A percentile compares a stretch with the other conserved stretches of the same genome.
Evolutionary conservation across 2,329 filamentous ascomycete genomes (phyloP).

Genomic region (Pleomassaria siparia): DNA sequence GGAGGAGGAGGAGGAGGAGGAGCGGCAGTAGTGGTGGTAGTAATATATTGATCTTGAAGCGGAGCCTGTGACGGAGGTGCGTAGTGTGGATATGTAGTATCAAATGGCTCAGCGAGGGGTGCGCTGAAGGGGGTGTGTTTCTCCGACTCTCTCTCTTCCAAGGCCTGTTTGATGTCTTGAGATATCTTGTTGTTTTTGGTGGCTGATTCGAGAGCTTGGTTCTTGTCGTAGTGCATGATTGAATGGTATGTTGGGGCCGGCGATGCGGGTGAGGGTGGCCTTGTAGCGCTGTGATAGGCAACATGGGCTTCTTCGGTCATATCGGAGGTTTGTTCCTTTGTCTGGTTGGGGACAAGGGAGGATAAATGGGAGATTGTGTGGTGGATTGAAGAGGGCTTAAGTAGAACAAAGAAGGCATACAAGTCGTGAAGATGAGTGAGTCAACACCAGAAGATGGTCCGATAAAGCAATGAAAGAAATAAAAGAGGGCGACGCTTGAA

Average conservation of each 20-base stretch:
- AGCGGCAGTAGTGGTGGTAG: neutral
- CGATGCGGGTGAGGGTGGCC: no score
- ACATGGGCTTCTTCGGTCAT: constrained; percentile 12
- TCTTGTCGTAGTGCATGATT: constrained; percentile 8
- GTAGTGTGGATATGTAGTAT: constrained; percentile 14
- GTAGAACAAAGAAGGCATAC: neutral
- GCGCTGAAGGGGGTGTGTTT: constrained; percentile 5
- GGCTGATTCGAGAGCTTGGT: neutral
- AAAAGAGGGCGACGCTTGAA: neutral
- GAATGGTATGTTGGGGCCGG: constrained; percentile 28
- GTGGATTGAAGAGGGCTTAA: no score
- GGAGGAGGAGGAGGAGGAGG: neutral
- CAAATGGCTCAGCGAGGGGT: constrained; percentile 14
- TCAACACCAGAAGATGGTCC: no score
- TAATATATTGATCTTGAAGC: no score
- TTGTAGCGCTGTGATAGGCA: constrained; percentile 1
- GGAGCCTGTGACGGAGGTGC: constrained; percentile 10
- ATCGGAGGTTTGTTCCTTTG: constrained; percentile 8
- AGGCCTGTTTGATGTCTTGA: no score
- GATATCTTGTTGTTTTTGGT: constrained; percentile 5
- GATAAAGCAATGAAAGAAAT: neutral
- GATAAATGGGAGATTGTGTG: neutral
- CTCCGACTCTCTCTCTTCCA: no score
- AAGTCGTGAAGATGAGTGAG: no score
- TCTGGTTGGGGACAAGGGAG: neutral